Percentiles rank a stretch among this genome's conserved stretches.
These are phyloP conservation scores for Zelonia costaricensis DNA, from an alignment of 208 protist genomes.

Conservation along the genomic window DNA sequence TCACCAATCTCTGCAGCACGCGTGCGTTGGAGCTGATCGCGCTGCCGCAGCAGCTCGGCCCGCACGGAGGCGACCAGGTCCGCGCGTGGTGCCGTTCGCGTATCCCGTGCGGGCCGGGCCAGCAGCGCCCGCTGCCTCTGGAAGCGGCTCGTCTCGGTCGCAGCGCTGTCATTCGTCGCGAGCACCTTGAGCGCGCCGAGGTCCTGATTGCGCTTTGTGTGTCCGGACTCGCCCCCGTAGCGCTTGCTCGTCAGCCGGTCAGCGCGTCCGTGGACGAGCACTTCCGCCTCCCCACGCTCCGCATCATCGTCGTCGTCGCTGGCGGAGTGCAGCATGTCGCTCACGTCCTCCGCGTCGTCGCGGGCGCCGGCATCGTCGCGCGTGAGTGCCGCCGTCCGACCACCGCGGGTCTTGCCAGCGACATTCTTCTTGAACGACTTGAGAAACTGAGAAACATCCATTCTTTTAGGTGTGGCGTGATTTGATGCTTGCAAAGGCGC, in stretches of 20 bases:
- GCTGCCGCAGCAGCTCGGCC: conserved; percentile 29
- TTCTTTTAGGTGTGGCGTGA: conserved; percentile 10
- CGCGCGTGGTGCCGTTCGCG: conserved; percentile 6
- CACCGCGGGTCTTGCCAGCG: background rate
- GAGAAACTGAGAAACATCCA: conserved; percentile 77
- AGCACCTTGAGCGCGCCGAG: conserved; percentile 35
- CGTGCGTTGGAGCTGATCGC: conserved; percentile 11
- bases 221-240: background rate
- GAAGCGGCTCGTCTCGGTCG: background rate
- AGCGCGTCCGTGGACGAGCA: conserved; percentile 12
- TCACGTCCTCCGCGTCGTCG: conserved; percentile 6
- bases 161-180: conserved; percentile 3
- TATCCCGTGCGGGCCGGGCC: background rate
- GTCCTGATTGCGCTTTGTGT: conserved; percentile 21
- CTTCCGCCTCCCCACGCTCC: background rate
- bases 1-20: background rate
- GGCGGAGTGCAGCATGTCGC: conserved; percentile 13
- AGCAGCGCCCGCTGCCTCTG: conserved; percentile 13
- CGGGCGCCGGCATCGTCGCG: too few species aligned
- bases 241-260: conserved; percentile 6
- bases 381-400: background rate
- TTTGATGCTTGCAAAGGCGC: background rate
- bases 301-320: conserved; percentile 15
- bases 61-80: conserved; percentile 29
- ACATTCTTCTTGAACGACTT: conserved; percentile 64